Evolutionary conservation across 768 basidiomycete species (phyloP).

Genomic region (Phlebiopsis flavidoalba): DNA sequence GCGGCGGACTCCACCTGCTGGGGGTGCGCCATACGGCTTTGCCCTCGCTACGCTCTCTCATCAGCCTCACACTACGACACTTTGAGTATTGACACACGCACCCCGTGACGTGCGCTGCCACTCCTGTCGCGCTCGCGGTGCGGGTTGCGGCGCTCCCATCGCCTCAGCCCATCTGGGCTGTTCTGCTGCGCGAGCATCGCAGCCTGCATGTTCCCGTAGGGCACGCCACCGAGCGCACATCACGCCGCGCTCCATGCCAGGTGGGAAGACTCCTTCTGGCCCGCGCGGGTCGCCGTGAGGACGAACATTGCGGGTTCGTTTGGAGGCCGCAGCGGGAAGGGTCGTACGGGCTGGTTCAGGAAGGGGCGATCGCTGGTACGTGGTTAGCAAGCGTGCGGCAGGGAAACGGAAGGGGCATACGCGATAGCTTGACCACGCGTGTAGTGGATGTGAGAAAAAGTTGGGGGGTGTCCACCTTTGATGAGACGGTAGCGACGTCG

Average conservation of each 20-base stretch:
- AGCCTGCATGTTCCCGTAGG: constrained; percentile 41
- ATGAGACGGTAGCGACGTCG: constrained; percentile 67
- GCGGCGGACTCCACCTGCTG: constrained; percentile 16
- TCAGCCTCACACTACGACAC: background rate
- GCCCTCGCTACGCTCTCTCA: constrained; percentile 9
- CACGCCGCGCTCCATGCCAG: background rate
- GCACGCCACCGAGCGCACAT: constrained; percentile 14
- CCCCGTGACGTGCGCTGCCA: constrained; percentile 35
- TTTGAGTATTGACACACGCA: constrained; percentile 22
- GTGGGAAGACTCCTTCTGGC: constrained; percentile 53
- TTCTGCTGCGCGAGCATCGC: constrained; percentile 68
- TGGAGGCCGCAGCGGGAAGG: constrained; percentile 63
- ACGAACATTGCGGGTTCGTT: constrained; percentile 69
- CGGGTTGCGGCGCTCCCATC: constrained; percentile 54
- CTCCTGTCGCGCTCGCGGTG: constrained; percentile 35
- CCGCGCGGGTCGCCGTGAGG: constrained; percentile 59
- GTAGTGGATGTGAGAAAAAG: constrained; percentile 76
- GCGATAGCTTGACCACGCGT: constrained; percentile 56
- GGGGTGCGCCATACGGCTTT: constrained; percentile 25
- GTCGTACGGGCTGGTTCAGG: constrained; percentile 58
- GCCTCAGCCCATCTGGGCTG: constrained; percentile 52
- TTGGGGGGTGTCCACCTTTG: constrained; percentile 63
- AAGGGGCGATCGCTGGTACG: constrained; percentile 54
- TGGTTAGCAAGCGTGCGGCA: constrained; percentile 6
- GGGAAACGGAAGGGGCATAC: constrained; percentile 34